Base-by-base conservation (phyloP, 1,139 yeast genomes). In the Candida sp. region DNA sequence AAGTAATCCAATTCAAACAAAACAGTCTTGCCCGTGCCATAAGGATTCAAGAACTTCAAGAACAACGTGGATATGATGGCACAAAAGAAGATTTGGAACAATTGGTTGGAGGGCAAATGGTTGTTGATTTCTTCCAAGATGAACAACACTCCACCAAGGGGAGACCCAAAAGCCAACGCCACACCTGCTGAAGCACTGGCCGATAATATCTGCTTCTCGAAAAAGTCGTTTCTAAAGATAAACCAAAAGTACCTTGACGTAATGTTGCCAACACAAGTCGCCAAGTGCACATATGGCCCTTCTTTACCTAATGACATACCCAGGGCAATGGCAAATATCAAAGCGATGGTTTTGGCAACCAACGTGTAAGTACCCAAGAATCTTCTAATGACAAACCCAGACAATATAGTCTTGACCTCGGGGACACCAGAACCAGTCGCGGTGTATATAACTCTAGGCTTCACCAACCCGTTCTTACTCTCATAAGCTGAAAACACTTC, bases 161-260 rank as follows among this genome's bases (percentile, higher is more conserved):
- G 90, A 2, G 86, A 80, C 0, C 90, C 90, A 69, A 85, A 86
- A 1, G 90, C 89, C 27, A 85, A 74, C 3, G 90, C 87, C 8
- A 85, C 89, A 5, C 90, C 90, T 8, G 89, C 86, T 48, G 84
- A 80, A 2, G 88, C 85, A 11, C 88, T 81, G 0, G 90, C 89
- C 3, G 86, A 78, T 40, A 85, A 63, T 1, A 86, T 75, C 59
- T 84, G 88, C 54, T 87, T 76, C 52, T 83, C 75, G 56, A 82
- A 75, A 27, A 82, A 68, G 49, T 83, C 88, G 57, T 83, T 83
- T 9, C 70, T 64, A 51, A 77, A 66, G 51, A 81, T 81, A 57
- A 73, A 78, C 3, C 78, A 73, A 58, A 84, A 84, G 34, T 78
- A 61, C 44, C 89, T 71, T 42, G 85, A 73, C 5, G 80, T 63